phyloP scores from a whole-genome alignment of 495 filamentous ascomycete species.

The Annulohypoxylon moriforme region DNA sequence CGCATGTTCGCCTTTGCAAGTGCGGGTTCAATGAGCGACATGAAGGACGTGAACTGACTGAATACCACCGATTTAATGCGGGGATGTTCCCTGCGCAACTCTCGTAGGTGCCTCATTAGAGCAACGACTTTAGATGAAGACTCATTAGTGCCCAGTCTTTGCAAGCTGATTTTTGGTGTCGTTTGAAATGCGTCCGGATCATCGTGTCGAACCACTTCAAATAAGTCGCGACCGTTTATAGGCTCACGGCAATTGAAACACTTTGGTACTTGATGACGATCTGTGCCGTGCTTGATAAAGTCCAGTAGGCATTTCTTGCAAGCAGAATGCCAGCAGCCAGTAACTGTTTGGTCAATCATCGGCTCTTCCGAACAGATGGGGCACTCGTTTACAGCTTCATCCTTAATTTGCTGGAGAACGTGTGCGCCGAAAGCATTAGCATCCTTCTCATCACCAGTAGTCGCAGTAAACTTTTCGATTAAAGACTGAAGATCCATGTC shows the following conservation, averaged over 20 bases:
- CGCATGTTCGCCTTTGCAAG: slow-evolving; percentile 76
- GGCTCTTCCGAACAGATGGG: slow-evolving; percentile 95
- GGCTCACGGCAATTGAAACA: slow-evolving; percentile 91
- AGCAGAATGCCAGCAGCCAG: slow-evolving; percentile 95
- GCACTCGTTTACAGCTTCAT: slow-evolving; percentile 87
- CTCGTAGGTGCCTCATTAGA: slow-evolving; percentile 77
- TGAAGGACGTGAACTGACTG: slow-evolving; percentile 96
- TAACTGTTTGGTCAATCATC: slow-evolving; percentile 92
- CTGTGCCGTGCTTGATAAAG: slow-evolving; percentile 85
- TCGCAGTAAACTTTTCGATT: slow-evolving; percentile 81
- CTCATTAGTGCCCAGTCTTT: slow-evolving; percentile 75
- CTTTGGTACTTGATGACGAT: slow-evolving; percentile 75
- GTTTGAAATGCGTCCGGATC: slow-evolving; percentile 55
- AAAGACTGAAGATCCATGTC: slow-evolving; percentile 94
- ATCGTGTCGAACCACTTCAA: slow-evolving; percentile 79
- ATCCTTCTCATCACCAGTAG: slow-evolving; percentile 72
- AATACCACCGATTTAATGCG: slow-evolving; percentile 92
- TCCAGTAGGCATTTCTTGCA: slow-evolving; percentile 91
- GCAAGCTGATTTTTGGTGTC: slow-evolving; percentile 76
- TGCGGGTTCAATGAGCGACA: slow-evolving; percentile 86
- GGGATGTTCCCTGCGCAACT: slow-evolving; percentile 68
- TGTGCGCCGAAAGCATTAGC: slow-evolving; percentile 83
- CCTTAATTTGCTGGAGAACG: slow-evolving; percentile 89
- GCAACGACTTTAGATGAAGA: slow-evolving; percentile 90
- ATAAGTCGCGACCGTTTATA: slow-evolving; percentile 85